Evolutionary conservation across 257 asterid genomes (phyloP).

Genomic region (Nicotiana tomentosiformis): DNA sequence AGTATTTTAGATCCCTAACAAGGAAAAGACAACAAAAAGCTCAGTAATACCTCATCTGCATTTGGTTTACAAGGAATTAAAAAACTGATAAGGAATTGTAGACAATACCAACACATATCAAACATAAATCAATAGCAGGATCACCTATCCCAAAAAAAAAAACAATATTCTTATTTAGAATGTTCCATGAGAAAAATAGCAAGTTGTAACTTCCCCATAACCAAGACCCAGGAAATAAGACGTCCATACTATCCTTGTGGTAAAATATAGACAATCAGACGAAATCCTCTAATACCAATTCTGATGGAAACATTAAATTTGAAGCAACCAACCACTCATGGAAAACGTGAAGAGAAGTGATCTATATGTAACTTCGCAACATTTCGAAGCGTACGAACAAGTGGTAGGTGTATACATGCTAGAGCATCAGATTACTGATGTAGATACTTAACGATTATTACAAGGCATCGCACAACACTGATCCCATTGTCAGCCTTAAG

Average conservation of each 20-base stretch:
- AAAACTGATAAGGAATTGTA: background rate
- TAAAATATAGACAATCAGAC: no score
- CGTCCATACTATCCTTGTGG: background rate
- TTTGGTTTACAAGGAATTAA: background rate
- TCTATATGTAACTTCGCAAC: no score
- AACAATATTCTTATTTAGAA: no score
- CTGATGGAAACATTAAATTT: no score
- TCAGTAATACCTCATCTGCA: background rate
- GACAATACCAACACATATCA: background rate
- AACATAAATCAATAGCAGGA: no score
- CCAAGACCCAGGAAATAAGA: background rate
- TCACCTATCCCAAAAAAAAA: no score
- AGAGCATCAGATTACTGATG: background rate
- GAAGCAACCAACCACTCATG: background rate
- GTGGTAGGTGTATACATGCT: background rate
- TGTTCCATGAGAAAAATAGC: background rate
- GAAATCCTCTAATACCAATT: no score
- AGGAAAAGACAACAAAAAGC: background rate
- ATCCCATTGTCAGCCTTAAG: background rate
- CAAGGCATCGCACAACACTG: background rate
- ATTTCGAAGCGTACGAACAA: no score
- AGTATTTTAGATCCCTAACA: background rate
- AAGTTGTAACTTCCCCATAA: no score
- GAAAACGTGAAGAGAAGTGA: background rate
- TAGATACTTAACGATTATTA: background rate